Percentiles rank a stretch among this genome's conserved stretches.
phyloP scores from a whole-genome alignment of 2,329 filamentous ascomycete species.

The Xylaria sp. region DNA sequence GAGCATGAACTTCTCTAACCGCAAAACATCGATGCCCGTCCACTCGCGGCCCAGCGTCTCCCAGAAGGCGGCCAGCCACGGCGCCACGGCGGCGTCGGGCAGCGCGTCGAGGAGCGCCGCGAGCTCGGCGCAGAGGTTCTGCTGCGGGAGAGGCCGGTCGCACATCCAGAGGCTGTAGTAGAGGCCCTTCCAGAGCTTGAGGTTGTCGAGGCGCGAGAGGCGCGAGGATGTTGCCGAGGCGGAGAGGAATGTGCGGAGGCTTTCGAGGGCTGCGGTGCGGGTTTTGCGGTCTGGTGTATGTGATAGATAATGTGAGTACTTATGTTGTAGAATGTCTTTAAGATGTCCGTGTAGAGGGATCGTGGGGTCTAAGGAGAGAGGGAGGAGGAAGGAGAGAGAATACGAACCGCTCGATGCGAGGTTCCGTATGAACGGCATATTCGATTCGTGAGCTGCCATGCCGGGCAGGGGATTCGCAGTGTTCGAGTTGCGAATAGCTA shows the following conservation, averaged over 20 bases:
- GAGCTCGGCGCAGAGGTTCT: conserved; percentile 82
- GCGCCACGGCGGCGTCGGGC: conserved; percentile 55
- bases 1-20: conserved; percentile 93
- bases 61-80: conserved; percentile 75
- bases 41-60: conserved; percentile 76
- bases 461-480: conserved; percentile 13
- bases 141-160: conserved; percentile 88
- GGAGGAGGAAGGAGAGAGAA: neutral
- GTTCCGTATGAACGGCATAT: conserved; percentile 82
- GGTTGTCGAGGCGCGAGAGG: conserved; percentile 75
- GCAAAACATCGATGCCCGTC: conserved; percentile 75
- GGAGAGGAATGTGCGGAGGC: conserved; percentile 81
- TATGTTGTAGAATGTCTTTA: neutral
- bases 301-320: neutral
- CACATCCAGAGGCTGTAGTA: conserved; percentile 96
- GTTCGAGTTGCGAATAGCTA: neutral
- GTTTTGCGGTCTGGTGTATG: conserved; percentile 74
- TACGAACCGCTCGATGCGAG: conserved; percentile 83
- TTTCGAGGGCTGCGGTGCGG: conserved; percentile 80
- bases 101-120: conserved; percentile 74
- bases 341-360: neutral
- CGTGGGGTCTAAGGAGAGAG: neutral
- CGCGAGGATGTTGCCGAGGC: conserved; percentile 61
- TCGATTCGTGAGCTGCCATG: conserved; percentile 52
- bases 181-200: conserved; percentile 94